A percentile compares a stretch with the other conserved stretches of the same genome.
Evolutionary conservation across 1,139 yeast genomes (phyloP).

Genomic region (Blastobotrys persicus): DNA sequence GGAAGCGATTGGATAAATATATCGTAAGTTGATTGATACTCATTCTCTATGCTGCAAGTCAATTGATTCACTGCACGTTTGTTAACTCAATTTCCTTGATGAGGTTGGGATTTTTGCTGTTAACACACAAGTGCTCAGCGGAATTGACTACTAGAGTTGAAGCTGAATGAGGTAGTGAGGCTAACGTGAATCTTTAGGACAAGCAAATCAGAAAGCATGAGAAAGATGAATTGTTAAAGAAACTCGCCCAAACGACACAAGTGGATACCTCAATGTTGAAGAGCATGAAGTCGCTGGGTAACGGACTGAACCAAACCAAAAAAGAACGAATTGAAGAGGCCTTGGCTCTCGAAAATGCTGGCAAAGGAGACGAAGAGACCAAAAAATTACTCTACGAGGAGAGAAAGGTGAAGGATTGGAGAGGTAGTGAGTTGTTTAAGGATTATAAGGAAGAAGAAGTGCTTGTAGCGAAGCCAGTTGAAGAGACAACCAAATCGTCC

Average conservation of each 20-base stretch:
- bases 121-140: too few relatives aligned
- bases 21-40: slow-evolving; percentile 32
- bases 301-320: slow-evolving; percentile 63
- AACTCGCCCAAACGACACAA: slow-evolving; percentile 54
- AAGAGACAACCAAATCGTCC: slow-evolving; percentile 41
- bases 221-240: slow-evolving; percentile 71
- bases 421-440: slow-evolving; percentile 37
- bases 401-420: slow-evolving; percentile 64
- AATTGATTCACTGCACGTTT: too few relatives aligned
- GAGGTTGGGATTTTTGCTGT: too few relatives aligned
- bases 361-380: slow-evolving; percentile 65
- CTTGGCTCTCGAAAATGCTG: slow-evolving; percentile 66
- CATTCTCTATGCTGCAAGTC: background rate
- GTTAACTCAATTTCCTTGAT: too few relatives aligned
- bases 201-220: slow-evolving; percentile 90
- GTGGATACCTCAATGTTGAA: slow-evolving; percentile 68
- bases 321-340: slow-evolving; percentile 75
- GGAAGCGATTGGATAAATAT: slow-evolving; percentile 54
- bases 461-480: slow-evolving; percentile 11
- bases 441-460: slow-evolving; percentile 3
- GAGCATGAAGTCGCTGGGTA: slow-evolving; percentile 74
- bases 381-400: slow-evolving; percentile 67
- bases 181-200: too few relatives aligned
- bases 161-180: too few relatives aligned
- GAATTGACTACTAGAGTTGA: too few relatives aligned